Evolutionary conservation across 2,329 filamentous ascomycete species (phyloP).

Genomic region (Botryotinia convoluta): DNA sequence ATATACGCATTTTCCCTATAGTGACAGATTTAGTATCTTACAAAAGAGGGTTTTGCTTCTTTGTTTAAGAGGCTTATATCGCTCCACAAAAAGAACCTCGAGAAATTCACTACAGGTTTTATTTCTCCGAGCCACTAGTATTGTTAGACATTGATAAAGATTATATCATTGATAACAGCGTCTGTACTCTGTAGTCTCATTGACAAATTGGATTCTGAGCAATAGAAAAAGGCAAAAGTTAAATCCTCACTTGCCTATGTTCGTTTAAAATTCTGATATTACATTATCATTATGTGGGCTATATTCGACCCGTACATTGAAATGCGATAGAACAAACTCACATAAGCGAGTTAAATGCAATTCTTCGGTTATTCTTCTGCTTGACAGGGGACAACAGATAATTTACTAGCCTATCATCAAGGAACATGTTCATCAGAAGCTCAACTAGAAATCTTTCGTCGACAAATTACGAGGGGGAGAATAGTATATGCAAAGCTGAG

Average conservation of each 20-base stretch:
- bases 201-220: not conserved
- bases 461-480: not conserved
- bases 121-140: not conserved
- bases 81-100: not conserved
- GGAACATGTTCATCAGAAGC: not conserved
- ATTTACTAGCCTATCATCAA: not conserved
- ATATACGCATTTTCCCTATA: not conserved
- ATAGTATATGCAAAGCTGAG: not conserved
- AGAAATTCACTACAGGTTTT: not conserved
- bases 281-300: not conserved
- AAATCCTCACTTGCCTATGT: not conserved
- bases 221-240: not conserved
- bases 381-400: not conserved
- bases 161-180: not conserved
- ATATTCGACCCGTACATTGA: too few species aligned
- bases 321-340: not conserved
- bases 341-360: not conserved
- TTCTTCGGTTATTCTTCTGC: not conserved
- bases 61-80: not conserved
- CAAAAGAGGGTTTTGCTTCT: too few species aligned
- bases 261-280: not conserved
- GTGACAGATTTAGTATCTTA: too few species aligned
- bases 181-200: not conserved
- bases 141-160: not conserved
- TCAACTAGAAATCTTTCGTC: not conserved